phyloP scores from a whole-genome alignment of 23 red algal genomes.

The Gracilaria caudata region DNA sequence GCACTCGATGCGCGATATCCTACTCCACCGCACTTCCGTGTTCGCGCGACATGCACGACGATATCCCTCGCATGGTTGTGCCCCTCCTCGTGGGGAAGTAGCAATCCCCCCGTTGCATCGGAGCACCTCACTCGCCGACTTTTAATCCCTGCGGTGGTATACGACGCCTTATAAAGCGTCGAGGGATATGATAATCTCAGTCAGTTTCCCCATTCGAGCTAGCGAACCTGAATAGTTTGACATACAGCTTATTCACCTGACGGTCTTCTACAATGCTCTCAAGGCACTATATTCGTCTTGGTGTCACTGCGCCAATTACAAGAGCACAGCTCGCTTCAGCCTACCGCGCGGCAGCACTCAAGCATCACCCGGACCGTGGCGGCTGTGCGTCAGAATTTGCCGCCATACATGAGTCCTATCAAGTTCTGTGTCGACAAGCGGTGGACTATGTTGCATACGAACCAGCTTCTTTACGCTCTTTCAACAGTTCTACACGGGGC shows the following conservation, averaged over 20 bases:
- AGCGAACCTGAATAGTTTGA: neutral
- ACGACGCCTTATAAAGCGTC: neutral
- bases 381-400: constrained; percentile 46
- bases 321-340: constrained; percentile 50
- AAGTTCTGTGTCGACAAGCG: constrained; percentile 26
- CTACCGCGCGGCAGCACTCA: constrained; percentile 63
- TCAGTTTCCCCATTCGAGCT: neutral
- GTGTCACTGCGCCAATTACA: constrained; percentile 33
- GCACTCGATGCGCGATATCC: neutral
- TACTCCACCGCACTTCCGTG: neutral
- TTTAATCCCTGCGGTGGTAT: neutral
- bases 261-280: neutral
- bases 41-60: neutral
- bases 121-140: neutral
- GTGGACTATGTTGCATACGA: neutral
- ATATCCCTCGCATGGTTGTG: neutral
- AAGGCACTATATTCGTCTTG: constrained; percentile 48
- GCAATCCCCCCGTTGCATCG: constrained; percentile 3
- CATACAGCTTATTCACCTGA: neutral
- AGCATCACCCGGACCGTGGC: constrained; percentile 66
- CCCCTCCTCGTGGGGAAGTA: neutral
- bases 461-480: constrained; percentile 56
- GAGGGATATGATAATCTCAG: neutral
- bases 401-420: constrained; percentile 42
- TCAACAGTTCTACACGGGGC: neutral